Conservation (phyloP, 352 stramenopile species). For the Globisporangium canariense region DNA sequence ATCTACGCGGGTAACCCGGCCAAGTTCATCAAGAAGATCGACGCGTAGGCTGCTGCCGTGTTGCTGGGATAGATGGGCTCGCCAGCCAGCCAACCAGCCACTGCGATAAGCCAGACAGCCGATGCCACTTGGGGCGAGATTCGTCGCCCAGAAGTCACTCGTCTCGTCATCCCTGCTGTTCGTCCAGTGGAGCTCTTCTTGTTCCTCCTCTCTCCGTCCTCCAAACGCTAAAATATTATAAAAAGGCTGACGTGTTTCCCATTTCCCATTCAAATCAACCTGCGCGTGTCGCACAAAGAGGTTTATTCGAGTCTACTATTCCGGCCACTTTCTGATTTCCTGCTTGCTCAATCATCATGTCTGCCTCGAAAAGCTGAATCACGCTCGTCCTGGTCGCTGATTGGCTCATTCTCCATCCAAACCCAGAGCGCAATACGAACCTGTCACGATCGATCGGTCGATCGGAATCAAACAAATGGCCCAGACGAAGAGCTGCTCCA, state of each 20-base stretch:
- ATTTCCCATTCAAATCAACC: too few relatives aligned
- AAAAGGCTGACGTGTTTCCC: too few relatives aligned
- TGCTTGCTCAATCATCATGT: slow-evolving; percentile 9
- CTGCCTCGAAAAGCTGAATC: slow-evolving; percentile 4
- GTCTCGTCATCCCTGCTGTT: too few relatives aligned
- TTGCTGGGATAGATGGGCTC: too few relatives aligned
- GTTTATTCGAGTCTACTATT: neutral
- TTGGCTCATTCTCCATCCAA: slow-evolving; percentile 18
- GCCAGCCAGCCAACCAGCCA: too few relatives aligned
- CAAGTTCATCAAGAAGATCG: slow-evolving; percentile 68
- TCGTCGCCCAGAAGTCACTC: too few relatives aligned
- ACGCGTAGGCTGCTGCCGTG: slow-evolving; percentile 3
- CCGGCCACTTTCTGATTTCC: neutral
- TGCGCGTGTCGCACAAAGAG: neutral
- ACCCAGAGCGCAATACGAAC: neutral
- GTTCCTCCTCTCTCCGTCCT: too few relatives aligned
- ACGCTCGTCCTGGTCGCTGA: slow-evolving; percentile 8
- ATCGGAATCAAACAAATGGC: too few relatives aligned
- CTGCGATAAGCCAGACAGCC: too few relatives aligned
- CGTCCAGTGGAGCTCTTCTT: too few relatives aligned
- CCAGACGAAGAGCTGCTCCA: neutral
- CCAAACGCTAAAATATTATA: too few relatives aligned
- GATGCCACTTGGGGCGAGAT: neutral
- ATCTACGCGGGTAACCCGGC: slow-evolving; percentile 72
- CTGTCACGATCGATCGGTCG: too few relatives aligned